Evolutionary conservation across 73 alveolate genomes (phyloP), one percentile per base, ranked within the genome.

Genomic region (Stentor roeselii): DNA sequence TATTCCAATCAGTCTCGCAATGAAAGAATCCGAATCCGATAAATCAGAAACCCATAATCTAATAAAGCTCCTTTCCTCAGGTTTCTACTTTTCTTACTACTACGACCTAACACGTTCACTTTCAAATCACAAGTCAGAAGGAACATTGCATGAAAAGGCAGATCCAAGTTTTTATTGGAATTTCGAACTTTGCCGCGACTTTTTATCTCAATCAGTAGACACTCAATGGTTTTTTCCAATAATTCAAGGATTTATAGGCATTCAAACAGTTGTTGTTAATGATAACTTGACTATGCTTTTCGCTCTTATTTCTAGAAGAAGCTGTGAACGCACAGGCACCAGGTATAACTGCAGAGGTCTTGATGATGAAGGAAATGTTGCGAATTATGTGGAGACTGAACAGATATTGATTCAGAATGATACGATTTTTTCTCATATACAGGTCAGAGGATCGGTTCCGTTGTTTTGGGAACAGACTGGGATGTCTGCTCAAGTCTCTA

Each of bases 361-460:
- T 4, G 98, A 97, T 80, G 99, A 97, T 86, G 98, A 95, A 40
- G 99, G 99, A 3, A 94, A 96, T 86, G 98, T 92, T 3, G 99
- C 99, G 11, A 97, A 97, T 83, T 97, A 88, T 82, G 98, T 95
- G 37, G 99, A 97, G 86, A 92, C 98, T 32, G 99, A 97, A 91
- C 93, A 95, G 88, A 92, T 97, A 30, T 78, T 97, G 30, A 39
- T 83, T 74, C 30, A 60, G 21, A 78, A 86, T 30, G 85, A 61
- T 11, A 60, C 74, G 58, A 58, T 92, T 27, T 76, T 86, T 34
- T 83, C 95, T 34, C 93, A 85, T 90, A 87, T 88, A 21, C 89
- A 90, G 34, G 78, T 95, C 38, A 78, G 99, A 83, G 99, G 99
- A 32, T 90, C 97, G 11, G 93, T 93, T 15, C 99, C 99, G 11